Evolutionary conservation across 192 early-diverging fungal genomes (phyloP), one percentile per base, ranked within the genome.

Genomic region (Fimicolochytrium jonesii): DNA sequence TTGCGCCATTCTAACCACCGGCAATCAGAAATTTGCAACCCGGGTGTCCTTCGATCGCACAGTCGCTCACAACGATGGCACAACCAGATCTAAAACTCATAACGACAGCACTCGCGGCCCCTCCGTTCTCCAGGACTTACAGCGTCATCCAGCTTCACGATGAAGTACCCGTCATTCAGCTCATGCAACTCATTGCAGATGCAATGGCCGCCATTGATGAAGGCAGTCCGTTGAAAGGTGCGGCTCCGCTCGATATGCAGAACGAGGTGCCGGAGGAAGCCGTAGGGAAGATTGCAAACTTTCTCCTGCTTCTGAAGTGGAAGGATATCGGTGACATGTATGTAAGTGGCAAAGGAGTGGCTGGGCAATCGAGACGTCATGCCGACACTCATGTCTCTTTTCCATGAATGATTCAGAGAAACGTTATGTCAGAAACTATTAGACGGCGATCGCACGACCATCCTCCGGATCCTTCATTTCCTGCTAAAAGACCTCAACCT

Each of bases 141-240:
- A 71, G 70, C 22, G 68, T 69, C 34, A 83, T 83, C 39, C 76
- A 81, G 51, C 67, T 83, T 11, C 81, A 83, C 49, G 81, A 83
- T 68, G 78, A 83, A 56, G 64, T 83, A 23, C 62, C 75, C 2
- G 33, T 60, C 3, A 30, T 74, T 26, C 64, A 68, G 31, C 68
- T 83, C 9, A 26, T 79, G 32, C 74, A 78, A 51, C 52, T 75
- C 32, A 53, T 78, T 6, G 76, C 51, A 30, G 76, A 80, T 53
- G 72, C 70, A 15, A 69, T 75, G n/a, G 70, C 73, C n/a, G 55
- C 34, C 28, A 72, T 80, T 36, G 78, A 80, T 36, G 65, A 80
- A 35, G 61, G 49, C 29, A 70, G 69, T 23, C 64, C 69, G 15
- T 17, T 46, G 11, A 56, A 63, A 29, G 44, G 57, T n/a, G 53